Evolutionary conservation across 257 asterid genomes (phyloP), one percentile per base, ranked within the genome.

Genomic region (Mentha longifolia): DNA sequence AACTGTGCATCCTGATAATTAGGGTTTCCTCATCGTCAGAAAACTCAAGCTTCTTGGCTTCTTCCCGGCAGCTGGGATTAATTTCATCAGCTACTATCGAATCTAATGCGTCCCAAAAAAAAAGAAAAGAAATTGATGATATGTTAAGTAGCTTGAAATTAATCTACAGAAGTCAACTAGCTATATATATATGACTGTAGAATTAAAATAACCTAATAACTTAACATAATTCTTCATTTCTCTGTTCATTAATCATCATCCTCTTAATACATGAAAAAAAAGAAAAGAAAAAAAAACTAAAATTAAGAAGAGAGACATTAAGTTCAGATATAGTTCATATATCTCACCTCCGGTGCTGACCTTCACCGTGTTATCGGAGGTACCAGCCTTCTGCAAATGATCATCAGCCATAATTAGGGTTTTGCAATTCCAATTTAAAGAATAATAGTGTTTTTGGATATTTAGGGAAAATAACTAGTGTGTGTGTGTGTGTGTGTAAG

Each of bases 11-110:
- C 77, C 81, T 83, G 19, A 70, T n/a, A 67, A 83, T 80, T 83
- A 83, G 87, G 85, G 85, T 77, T 80, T 83, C 77, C 63, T 83
- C 87, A 50, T 83, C 87, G 11, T 20, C 61, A 9, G 83, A 63
- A 78, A 83, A 71, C 77, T 68, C 81, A 39, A 71, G 52, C 76
- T 63, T 72, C 81, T 68, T 75, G 5, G 73, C 15, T 41, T 80
- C 79, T 74, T 74, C 47, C 12, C 7, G 59, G 17, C 66, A 63
- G 61, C 47, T 52, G 55, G 68, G 61, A 61, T 12, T 46, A 1
- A 12, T 66, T 46, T 76, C 72, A 65, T 65, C 83, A 70, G 54
- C 80, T 30, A 67, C 76, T 31, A 12, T 77, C 22, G 16, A 65
- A 19, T 58, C 70, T 43, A 5, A 17, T 7, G 3, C 51, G 9